A percentile compares a stretch with the other conserved stretches of the same genome.
phyloP scores from a whole-genome alignment of 768 basidiomycete species.

The Trametes cubensis region DNA sequence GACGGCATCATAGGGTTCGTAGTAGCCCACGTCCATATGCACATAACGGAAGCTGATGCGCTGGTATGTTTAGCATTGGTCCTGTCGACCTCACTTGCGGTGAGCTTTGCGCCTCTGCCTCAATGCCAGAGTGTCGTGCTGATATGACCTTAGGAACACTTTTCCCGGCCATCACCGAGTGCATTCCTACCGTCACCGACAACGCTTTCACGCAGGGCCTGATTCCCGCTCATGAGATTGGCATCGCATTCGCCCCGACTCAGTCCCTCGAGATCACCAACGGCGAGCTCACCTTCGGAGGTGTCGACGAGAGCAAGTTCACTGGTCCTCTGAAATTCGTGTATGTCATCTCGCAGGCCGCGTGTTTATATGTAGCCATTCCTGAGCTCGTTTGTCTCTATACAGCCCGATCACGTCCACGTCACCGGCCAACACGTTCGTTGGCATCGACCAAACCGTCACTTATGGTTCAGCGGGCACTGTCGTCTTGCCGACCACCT shows the following conservation, averaged over 20 bases:
- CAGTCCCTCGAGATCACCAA: slow-evolving; percentile 19
- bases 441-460: slow-evolving; percentile 35
- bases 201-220: slow-evolving; percentile 34
- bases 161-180: slow-evolving; percentile 10
- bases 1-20: slow-evolving; percentile 45
- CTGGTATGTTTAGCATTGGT: slow-evolving; percentile 51
- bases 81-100: slow-evolving; percentile 55
- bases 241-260: slow-evolving; percentile 34
- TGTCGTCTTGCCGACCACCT: slow-evolving; percentile 29
- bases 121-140: not conserved
- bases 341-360: slow-evolving; percentile 44
- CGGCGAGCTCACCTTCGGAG: slow-evolving; percentile 40
- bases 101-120: not conserved
- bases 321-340: slow-evolving; percentile 32
- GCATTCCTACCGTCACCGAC: slow-evolving; percentile 39
- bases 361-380: not conserved
- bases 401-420: slow-evolving; percentile 32
- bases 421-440: slow-evolving; percentile 29
- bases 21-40: too few species aligned
- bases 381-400: not conserved
- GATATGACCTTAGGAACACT: slow-evolving; percentile 33
- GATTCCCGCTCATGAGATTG: slow-evolving; percentile 29
- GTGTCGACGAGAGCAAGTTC: slow-evolving; percentile 32
- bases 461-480: slow-evolving; percentile 26
- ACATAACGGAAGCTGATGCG: too few species aligned